Conservation (phyloP, 2,329 filamentous ascomycete species). For the Arthrobotrys sinensis region DNA sequence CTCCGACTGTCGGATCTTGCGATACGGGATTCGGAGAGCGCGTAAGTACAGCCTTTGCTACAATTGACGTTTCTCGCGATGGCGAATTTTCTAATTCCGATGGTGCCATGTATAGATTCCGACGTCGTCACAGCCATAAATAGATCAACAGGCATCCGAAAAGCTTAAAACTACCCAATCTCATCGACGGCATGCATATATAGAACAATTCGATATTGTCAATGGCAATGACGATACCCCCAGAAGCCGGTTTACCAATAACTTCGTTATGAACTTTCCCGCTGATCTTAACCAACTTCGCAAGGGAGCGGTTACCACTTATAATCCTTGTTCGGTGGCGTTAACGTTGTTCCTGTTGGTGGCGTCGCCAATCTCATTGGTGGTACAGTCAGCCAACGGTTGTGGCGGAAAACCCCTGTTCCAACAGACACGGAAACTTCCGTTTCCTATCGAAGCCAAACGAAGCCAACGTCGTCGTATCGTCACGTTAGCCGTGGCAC, state of each 20-base stretch:
- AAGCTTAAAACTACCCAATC: no score
- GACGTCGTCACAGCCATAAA: no score
- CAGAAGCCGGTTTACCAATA: not conserved
- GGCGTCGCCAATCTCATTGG: not conserved
- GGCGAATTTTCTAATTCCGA: no score
- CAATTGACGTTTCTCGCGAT: no score
- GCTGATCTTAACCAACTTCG: not conserved
- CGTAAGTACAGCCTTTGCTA: no score
- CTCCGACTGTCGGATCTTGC: not conserved
- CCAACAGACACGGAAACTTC: not conserved
- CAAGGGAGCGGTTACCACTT: not conserved
- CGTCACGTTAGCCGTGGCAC: not conserved
- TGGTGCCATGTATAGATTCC: no score
- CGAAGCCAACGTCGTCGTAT: not conserved
- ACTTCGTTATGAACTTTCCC: not conserved
- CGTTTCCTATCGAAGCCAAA: not conserved
- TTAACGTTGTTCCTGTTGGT: not conserved
- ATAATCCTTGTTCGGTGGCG: not conserved
- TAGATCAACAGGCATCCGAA: no score
- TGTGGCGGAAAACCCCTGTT: constrained; percentile 8
- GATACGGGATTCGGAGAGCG: not conserved
- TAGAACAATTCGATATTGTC: not conserved
- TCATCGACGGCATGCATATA: no score
- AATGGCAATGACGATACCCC: not conserved
- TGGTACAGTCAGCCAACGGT: not conserved